Base-by-base conservation (phyloP, 2,329 filamentous ascomycete genomes). In the Trichoderma sp. region DNA sequence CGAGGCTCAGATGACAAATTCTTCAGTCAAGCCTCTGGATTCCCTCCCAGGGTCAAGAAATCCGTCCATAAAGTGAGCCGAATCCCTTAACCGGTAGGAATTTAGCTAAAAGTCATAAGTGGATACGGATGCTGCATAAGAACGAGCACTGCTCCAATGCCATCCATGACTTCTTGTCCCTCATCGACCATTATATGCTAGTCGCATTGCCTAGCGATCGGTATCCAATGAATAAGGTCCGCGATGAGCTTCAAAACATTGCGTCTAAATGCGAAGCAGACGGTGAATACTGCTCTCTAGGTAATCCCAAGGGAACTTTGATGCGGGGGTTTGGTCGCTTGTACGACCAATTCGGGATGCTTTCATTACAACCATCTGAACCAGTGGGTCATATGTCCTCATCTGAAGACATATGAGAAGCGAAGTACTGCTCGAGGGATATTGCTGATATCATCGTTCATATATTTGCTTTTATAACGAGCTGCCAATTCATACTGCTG, bases 291-390 rank as follows among this genome's bases (percentile, higher is more conserved):
- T 19, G 52, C 2, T 32, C 2, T 17, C 7, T 1, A 3, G 52
- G 52, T 25, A 54, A 0, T 19, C 52, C 52, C 27, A n/a, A 19
- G 29, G 27, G 27, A 34, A n/a, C 29, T 34, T 0, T 54, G 8
- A 17, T n/a, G 37, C 17, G 37, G 37, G 37, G 37, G 37, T 0
- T 42, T n/a, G n/a, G n/a, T 42, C 37, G n/a, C 37, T 17, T 42
- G 7, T 6, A 2, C 4, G 17, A 15, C 7, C 17, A 2, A 2
- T 10, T 42, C 1, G 0, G 17, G n/a, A n/a, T n/a, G n/a, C n/a
- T n/a, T n/a, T n/a, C n/a, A n/a, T n/a, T n/a, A n/a, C n/a, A n/a
- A n/a, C n/a, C n/a, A n/a, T n/a, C n/a, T n/a, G n/a, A n/a, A n/a
- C n/a, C n/a, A n/a, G n/a, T n/a, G n/a, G n/a, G n/a, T n/a, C n/a